Conservation (phyloP, 2,329 filamentous ascomycete genomes). For the Leptographium wingfieldii region DNA sequence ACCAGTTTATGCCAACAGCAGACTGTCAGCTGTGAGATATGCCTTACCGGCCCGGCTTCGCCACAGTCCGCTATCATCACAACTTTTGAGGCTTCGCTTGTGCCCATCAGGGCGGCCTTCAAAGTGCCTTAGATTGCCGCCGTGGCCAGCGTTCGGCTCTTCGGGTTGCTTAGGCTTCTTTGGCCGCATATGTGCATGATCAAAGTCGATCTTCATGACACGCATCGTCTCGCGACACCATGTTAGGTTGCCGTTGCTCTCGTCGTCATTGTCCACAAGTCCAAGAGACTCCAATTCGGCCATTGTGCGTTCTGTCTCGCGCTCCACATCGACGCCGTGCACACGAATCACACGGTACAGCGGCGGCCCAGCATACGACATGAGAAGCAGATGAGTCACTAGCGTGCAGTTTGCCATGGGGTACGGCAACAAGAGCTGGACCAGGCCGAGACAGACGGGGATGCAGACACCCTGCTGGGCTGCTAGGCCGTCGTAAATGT, state of each 20-base stretch:
- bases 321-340: not conserved
- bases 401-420: slow-evolving; percentile 4
- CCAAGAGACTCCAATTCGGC: slow-evolving; percentile 2
- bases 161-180: too few species aligned
- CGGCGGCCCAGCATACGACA: slow-evolving; percentile 10
- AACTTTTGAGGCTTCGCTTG: too few species aligned
- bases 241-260: slow-evolving; percentile 5
- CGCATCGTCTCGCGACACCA: slow-evolving; percentile 7
- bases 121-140: too few species aligned
- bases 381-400: slow-evolving; percentile 11
- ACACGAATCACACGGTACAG: not conserved
- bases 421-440: slow-evolving; percentile 6
- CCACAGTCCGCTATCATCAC: too few species aligned
- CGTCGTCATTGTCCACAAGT: slow-evolving; percentile 3
- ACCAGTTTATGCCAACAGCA: too few species aligned
- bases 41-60: too few species aligned
- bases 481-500: slow-evolving; percentile 3
- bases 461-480: slow-evolving; percentile 8
- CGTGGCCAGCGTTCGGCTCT: too few species aligned
- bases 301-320: slow-evolving; percentile 5
- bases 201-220: slow-evolving; percentile 7
- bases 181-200: not conserved
- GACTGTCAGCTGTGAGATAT: too few species aligned
- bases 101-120: too few species aligned
- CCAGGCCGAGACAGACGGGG: slow-evolving; percentile 8